Percentiles rank a stretch among this genome's conserved stretches.
phyloP scores from a whole-genome alignment of 768 basidiomycete species.

The Mycena albidolilacea region DNA sequence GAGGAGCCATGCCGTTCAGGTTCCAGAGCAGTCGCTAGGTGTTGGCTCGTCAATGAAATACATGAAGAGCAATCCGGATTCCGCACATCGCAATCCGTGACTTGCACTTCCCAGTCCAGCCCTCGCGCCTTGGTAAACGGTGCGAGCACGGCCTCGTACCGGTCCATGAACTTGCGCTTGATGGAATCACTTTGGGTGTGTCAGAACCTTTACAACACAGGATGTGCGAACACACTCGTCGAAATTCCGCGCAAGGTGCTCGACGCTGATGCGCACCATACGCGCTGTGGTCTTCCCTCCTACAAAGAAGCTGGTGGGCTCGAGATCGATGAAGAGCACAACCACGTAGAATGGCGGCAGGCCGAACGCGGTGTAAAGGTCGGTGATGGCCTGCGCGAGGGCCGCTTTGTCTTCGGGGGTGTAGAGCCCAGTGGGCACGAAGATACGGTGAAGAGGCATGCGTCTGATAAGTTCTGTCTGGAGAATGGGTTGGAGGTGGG shows the following conservation, averaged over 20 bases:
- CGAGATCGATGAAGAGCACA: slow-evolving; percentile 42
- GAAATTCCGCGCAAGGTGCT: slow-evolving; percentile 39
- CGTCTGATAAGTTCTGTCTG: neutral
- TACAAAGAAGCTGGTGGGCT: slow-evolving; percentile 30
- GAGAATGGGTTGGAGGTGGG: too few species aligned
- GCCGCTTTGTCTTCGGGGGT: slow-evolving; percentile 37
- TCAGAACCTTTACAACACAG: neutral
- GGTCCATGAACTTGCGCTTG: slow-evolving; percentile 32
- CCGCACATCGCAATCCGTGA: slow-evolving; percentile 33
- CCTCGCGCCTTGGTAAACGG: slow-evolving; percentile 29
- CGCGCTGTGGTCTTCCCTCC: slow-evolving; percentile 27
- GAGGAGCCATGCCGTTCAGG: slow-evolving; percentile 31
- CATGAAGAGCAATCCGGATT: neutral
- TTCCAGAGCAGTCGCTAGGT: slow-evolving; percentile 33
- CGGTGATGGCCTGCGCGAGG: slow-evolving; percentile 35
- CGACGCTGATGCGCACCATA: slow-evolving; percentile 36
- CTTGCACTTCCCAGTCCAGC: slow-evolving; percentile 36
- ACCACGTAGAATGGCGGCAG: slow-evolving; percentile 40
- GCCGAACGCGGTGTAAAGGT: slow-evolving; percentile 14
- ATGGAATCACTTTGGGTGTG: slow-evolving; percentile 6
- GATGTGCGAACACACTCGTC: slow-evolving; percentile 15
- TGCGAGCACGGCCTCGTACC: slow-evolving; percentile 32
- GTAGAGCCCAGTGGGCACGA: slow-evolving; percentile 38
- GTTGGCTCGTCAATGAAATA: neutral
- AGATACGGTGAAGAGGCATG: slow-evolving; percentile 42